These are phyloP conservation scores for Rhynchosporium secalis DNA, from an alignment of 2,329 filamentous ascomycete species.

Conservation along the genomic window DNA sequence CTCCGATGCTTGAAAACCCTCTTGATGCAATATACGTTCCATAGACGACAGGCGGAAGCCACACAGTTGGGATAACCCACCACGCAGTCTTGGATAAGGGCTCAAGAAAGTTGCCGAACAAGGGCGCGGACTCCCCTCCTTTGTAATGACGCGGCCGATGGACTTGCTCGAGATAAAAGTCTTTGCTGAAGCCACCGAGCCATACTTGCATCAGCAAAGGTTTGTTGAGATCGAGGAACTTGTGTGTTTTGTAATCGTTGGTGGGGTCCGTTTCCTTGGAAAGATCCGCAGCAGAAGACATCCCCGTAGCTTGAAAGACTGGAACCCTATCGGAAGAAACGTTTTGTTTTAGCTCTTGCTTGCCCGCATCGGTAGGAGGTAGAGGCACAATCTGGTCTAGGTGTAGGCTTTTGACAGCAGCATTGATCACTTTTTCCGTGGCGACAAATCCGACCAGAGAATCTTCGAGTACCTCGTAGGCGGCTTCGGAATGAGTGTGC, in stretches of 20 bases:
- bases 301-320: slow-evolving; percentile 69
- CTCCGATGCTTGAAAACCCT: slow-evolving; percentile 54
- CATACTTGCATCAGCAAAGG: slow-evolving; percentile 88
- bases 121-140: slow-evolving; percentile 84
- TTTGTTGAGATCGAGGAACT: slow-evolving; percentile 86
- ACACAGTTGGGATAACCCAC: slow-evolving; percentile 83
- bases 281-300: slow-evolving; percentile 86
- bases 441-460: slow-evolving; percentile 79
- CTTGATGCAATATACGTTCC: slow-evolving; percentile 65
- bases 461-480: slow-evolving; percentile 95
- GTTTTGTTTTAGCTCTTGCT: slow-evolving; percentile 47
- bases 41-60: slow-evolving; percentile 79
- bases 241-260: slow-evolving; percentile 82
- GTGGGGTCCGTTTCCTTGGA: slow-evolving; percentile 77
- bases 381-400: slow-evolving; percentile 51
- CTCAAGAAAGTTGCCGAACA: slow-evolving; percentile 98
- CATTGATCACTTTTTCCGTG: slow-evolving; percentile 47
- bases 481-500: slow-evolving; percentile 83
- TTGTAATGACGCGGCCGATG: slow-evolving; percentile 95
- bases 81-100: slow-evolving; percentile 93
- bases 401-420: slow-evolving; percentile 41
- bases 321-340: slow-evolving; percentile 38
- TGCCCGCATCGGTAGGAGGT: slow-evolving; percentile 50
- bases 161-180: slow-evolving; percentile 96
- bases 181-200: slow-evolving; percentile 83